Conservation (phyloP, 2,329 filamentous ascomycete genomes). For the Colletotrichum orbiculare region DNA sequence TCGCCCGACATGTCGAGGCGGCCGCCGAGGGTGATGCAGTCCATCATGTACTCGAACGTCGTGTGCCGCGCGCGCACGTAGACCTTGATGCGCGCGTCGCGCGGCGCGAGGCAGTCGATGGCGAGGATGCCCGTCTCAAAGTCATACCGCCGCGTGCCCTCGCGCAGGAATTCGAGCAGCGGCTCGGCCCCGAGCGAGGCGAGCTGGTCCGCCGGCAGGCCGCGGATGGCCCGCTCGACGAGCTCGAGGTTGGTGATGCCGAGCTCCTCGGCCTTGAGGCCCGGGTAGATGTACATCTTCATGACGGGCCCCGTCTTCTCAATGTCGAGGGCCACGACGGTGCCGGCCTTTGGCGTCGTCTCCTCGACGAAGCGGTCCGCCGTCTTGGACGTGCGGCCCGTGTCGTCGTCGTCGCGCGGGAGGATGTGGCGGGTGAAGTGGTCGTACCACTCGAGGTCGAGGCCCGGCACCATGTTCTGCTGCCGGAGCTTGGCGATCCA, state of each 20-base stretch:
- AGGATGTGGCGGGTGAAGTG: conserved; percentile 31
- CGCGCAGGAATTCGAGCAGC: conserved; percentile 23
- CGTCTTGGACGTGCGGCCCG: conserved; percentile 19
- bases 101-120: conserved; percentile 28
- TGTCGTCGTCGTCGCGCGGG: conserved; percentile 2
- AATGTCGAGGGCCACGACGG: conserved; percentile 31
- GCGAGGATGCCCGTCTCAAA: conserved; percentile 33
- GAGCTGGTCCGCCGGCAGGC: conserved; percentile 18
- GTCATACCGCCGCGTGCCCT: conserved; percentile 26
- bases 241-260: conserved; percentile 32
- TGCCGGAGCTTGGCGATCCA: conserved; percentile 29
- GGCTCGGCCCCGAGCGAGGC: conserved; percentile 18
- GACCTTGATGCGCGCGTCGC: conserved; percentile 29
- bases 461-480: conserved; percentile 26
- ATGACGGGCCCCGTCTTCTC: conserved; percentile 33
- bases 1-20: conserved; percentile 33
- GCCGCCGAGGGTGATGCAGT: conserved; percentile 31
- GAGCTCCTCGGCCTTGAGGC: conserved; percentile 28
- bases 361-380: conserved; percentile 27
- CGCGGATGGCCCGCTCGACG: conserved; percentile 26
- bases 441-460: conserved; percentile 31
- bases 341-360: conserved; percentile 29
- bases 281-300: conserved; percentile 35
- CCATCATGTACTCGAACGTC: conserved; percentile 32
- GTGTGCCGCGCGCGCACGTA: conserved; percentile 30